Evolutionary conservation across 768 basidiomycete species (phyloP).

Genomic region (Cystofilobasidium macerans): DNA sequence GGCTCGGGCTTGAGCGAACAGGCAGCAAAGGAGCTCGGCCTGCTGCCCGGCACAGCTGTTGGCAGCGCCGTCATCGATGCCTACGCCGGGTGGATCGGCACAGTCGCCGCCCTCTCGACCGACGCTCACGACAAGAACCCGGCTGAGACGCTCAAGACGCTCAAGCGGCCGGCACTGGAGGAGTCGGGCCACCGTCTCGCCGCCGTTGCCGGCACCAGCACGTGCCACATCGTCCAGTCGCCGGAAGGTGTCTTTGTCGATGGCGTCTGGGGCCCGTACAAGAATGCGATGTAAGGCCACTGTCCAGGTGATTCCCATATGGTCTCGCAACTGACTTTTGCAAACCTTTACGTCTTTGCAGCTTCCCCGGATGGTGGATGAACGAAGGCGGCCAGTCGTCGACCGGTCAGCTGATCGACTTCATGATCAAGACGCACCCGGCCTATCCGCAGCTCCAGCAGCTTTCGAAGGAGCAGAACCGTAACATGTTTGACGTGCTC

Average conservation of each 20-base stretch:
- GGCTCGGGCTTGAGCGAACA: constrained; percentile 65
- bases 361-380: constrained; percentile 59
- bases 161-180: constrained; percentile 50
- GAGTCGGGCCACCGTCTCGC: constrained; percentile 76
- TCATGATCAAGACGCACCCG: constrained; percentile 82
- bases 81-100: constrained; percentile 98
- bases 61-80: constrained; percentile 94
- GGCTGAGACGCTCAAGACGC: constrained; percentile 44
- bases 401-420: constrained; percentile 95
- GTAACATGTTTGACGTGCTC: constrained; percentile 47
- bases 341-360: too few species aligned
- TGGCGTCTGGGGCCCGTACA: constrained; percentile 67
- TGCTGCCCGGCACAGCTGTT: constrained; percentile 75
- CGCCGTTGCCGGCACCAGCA: constrained; percentile 89
- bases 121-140: constrained; percentile 39
- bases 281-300: constrained; percentile 68
- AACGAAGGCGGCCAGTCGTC: constrained; percentile 98
- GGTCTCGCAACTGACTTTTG: too few species aligned
- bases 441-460: constrained; percentile 63
- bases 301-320: too few species aligned
- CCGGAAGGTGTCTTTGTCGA: constrained; percentile 71
- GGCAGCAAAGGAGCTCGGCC: constrained; percentile 74
- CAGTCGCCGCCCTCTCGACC: constrained; percentile 65
- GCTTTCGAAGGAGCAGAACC: constrained; percentile 47
- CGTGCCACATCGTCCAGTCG: constrained; percentile 68